phyloP scores from a whole-genome alignment of 2,329 filamentous ascomycete genomes.

The Fusarium albosuccineum region DNA sequence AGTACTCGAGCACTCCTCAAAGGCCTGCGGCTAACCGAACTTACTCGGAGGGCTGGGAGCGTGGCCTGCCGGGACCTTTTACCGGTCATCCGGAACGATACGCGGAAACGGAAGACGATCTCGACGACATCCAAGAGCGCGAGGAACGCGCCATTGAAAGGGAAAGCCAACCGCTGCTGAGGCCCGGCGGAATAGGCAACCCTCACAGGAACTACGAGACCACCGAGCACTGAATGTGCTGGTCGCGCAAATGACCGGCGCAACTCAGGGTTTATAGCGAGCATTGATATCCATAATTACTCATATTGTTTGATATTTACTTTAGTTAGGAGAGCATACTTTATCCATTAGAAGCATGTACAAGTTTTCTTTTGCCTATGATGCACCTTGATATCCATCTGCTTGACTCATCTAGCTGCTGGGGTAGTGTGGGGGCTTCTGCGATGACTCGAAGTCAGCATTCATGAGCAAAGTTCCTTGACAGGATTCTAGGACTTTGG shows the following conservation, averaged over 20 bases:
- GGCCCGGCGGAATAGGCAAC: conserved; percentile 64
- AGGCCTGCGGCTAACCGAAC: conserved; percentile 58
- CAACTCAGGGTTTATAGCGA: conserved; percentile 29
- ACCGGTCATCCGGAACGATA: conserved; percentile 66
- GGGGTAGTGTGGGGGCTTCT: conserved; percentile 26
- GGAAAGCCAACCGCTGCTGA: conserved; percentile 65
- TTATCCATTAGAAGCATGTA: conserved; percentile 28
- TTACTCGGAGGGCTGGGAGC: conserved; percentile 65
- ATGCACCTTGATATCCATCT: conserved; percentile 5
- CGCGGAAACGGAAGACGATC: conserved; percentile 64
- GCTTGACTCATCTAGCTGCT: conserved; percentile 22
- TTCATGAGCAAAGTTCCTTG: conserved; percentile 2
- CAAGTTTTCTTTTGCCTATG: conserved; percentile 12
- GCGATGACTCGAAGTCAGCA: conserved; percentile 35
- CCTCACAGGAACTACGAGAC: conserved; percentile 57
- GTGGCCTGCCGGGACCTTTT: conserved; percentile 64
- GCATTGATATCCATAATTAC: conserved; percentile 42
- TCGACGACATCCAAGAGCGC: conserved; percentile 63
- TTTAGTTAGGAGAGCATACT: conserved; percentile 27
- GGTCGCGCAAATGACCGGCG: background rate
- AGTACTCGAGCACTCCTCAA: conserved; percentile 46
- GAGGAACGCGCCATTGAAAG: conserved; percentile 64
- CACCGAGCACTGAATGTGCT: conserved; percentile 31
- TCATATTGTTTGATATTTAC: conserved; percentile 29
- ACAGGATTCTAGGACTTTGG: background rate